Conservation (phyloP, 1,284 basidiomycete species). For the Ustilago cynodontis region DNA sequence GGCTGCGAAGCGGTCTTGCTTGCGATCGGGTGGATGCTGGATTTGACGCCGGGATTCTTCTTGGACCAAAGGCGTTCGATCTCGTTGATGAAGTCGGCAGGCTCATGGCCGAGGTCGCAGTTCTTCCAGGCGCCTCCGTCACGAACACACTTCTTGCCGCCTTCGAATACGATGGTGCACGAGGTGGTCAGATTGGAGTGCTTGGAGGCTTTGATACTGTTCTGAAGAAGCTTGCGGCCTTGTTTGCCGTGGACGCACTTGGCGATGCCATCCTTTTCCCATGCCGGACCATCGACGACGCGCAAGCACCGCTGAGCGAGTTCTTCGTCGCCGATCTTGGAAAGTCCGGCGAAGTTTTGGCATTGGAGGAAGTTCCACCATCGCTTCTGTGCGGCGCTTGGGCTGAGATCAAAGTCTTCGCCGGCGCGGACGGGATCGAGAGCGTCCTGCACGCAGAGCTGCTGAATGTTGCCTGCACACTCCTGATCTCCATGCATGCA, state of each 20-base stretch:
- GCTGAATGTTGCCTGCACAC: constrained; percentile 59
- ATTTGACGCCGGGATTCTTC: constrained; percentile 28
- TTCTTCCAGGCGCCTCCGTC: constrained; percentile 58
- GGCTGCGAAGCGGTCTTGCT: constrained; percentile 5
- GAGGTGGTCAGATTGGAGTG: constrained; percentile 30
- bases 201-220: constrained; percentile 44
- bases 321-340: constrained; percentile 53
- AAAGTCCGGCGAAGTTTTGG: constrained; percentile 48
- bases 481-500: constrained; percentile 59
- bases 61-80: constrained; percentile 52
- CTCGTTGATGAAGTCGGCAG: constrained; percentile 53
- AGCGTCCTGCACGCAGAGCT: constrained; percentile 57
- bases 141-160: constrained; percentile 50
- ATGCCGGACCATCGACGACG: constrained; percentile 44
- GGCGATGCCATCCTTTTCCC: constrained; percentile 56
- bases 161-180: constrained; percentile 57
- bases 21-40: not conserved
- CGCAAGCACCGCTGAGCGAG: constrained; percentile 49
- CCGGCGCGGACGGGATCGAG: constrained; percentile 55
- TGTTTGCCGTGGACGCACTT: constrained; percentile 50
- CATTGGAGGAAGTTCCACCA: constrained; percentile 62
- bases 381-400: constrained; percentile 53
- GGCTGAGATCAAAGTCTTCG: constrained; percentile 55
- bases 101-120: constrained; percentile 55
- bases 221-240: constrained; percentile 46